Percentiles rank a stretch among this genome's conserved stretches.
phyloP scores from a whole-genome alignment of 2,329 filamentous ascomycete species.

The Diaporthe sp. region DNA sequence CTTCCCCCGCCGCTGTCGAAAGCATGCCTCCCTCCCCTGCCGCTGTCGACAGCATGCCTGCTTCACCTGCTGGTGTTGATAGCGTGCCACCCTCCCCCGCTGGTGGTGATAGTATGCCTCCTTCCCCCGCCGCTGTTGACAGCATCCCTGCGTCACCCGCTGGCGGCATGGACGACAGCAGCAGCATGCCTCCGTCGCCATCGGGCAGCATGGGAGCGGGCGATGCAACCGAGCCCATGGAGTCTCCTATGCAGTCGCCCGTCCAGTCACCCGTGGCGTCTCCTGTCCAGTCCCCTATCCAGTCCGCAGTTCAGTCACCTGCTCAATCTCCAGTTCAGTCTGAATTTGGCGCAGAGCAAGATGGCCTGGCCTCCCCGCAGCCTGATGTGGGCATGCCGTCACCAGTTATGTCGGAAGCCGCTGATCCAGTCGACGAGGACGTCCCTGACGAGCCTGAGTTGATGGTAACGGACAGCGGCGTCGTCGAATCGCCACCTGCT shows the following conservation, averaged over 20 bases:
- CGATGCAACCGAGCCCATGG: not conserved
- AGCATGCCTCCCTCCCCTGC: not conserved
- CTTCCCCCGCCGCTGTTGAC: not conserved
- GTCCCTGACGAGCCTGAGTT: not conserved
- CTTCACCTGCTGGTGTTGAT: not conserved
- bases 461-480: not conserved
- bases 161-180: not conserved
- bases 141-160: not conserved
- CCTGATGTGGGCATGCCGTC: not conserved
- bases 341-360: not conserved
- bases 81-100: not conserved
- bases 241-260: not conserved
- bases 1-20: not conserved
- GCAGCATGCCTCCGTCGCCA: not conserved
- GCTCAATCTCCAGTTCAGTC: not conserved
- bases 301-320: not conserved
- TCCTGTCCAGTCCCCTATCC: not conserved
- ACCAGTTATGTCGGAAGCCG: not conserved
- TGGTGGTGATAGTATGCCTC: not conserved
- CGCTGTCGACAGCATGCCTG: not conserved
- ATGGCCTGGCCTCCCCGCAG: not conserved
- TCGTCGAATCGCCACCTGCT: not conserved
- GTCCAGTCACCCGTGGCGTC: not conserved
- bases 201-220: not conserved
- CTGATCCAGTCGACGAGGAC: not conserved